A percentile compares a stretch with the other conserved stretches of the same genome.
Conservation (phyloP, 768 basidiomycete species). For the Leccinum barrowsii region DNA sequence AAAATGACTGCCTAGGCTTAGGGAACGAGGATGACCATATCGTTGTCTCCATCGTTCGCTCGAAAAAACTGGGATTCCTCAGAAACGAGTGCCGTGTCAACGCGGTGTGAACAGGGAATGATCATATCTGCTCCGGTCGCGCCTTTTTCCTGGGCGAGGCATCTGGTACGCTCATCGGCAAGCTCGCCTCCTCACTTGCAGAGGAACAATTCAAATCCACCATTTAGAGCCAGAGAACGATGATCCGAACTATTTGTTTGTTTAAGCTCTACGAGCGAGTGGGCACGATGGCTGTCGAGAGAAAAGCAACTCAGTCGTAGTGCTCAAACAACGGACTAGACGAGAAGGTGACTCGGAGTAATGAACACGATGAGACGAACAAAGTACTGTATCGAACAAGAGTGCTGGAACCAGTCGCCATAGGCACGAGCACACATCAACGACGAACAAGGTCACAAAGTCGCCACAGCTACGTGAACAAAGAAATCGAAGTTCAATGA, state of each 20-base stretch:
- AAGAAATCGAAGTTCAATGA: background rate
- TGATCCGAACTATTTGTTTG: background rate
- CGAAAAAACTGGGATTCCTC: slow-evolving; percentile 61
- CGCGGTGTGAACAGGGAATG: slow-evolving; percentile 72
- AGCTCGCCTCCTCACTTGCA: slow-evolving; percentile 16
- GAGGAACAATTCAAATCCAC: background rate
- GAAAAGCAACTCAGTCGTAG: background rate
- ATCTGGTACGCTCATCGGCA: slow-evolving; percentile 23
- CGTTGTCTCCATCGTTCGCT: slow-evolving; percentile 65
- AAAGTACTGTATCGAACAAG: background rate
- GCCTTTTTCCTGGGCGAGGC: slow-evolving; percentile 19
- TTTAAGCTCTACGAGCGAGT: background rate
- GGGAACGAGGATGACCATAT: slow-evolving; percentile 81
- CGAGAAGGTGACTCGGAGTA: background rate
- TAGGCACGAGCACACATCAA: background rate
- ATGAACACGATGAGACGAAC: background rate
- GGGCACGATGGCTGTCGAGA: background rate
- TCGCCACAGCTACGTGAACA: background rate
- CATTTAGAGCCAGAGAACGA: background rate
- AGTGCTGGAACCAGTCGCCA: background rate
- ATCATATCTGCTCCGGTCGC: slow-evolving; percentile 56
- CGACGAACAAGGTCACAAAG: background rate
- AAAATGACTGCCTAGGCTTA: slow-evolving; percentile 27
- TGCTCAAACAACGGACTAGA: background rate
- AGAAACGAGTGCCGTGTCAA: slow-evolving; percentile 59